Evolutionary conservation across 495 filamentous ascomycete species (phyloP).

Genomic region (Lophium mytilinum): DNA sequence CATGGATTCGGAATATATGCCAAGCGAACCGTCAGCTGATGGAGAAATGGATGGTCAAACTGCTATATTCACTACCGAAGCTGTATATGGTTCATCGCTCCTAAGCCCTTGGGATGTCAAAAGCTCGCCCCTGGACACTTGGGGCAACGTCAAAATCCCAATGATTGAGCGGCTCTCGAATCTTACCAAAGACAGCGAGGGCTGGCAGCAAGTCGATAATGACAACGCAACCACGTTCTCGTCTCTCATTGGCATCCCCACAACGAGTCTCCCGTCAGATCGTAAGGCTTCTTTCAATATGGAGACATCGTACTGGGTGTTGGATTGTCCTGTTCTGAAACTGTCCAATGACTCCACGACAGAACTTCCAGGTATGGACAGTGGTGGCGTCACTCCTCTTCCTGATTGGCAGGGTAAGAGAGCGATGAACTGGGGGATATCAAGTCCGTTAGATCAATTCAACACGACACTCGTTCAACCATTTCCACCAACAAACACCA

Average conservation of each 20-base stretch:
- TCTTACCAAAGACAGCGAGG: background rate
- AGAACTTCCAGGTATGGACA: background rate
- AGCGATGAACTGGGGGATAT: too few species aligned
- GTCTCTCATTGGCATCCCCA: slow-evolving; percentile 14
- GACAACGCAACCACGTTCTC: slow-evolving; percentile 5
- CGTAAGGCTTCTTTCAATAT: slow-evolving; percentile 12
- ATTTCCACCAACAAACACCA: too few species aligned
- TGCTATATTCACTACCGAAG: background rate
- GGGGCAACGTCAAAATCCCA: slow-evolving; percentile 21
- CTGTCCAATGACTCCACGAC: too few species aligned
- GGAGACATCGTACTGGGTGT: slow-evolving; percentile 16
- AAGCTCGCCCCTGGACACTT: slow-evolving; percentile 13
- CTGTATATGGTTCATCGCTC: background rate
- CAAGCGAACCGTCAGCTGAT: background rate
- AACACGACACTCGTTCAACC: too few species aligned
- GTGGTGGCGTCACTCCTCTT: too few species aligned
- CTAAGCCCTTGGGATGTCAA: slow-evolving; percentile 1
- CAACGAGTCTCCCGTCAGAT: background rate
- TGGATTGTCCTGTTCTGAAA: slow-evolving; percentile 9
- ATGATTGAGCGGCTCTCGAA: slow-evolving; percentile 13
- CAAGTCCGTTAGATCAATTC: too few species aligned
- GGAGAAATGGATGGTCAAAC: background rate
- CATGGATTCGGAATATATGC: background rate
- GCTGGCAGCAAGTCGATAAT: slow-evolving; percentile 3
- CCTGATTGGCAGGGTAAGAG: too few species aligned